Base-by-base conservation (phyloP, 2,329 filamentous ascomycete genomes). In the Fusarium tricinctum region DNA sequence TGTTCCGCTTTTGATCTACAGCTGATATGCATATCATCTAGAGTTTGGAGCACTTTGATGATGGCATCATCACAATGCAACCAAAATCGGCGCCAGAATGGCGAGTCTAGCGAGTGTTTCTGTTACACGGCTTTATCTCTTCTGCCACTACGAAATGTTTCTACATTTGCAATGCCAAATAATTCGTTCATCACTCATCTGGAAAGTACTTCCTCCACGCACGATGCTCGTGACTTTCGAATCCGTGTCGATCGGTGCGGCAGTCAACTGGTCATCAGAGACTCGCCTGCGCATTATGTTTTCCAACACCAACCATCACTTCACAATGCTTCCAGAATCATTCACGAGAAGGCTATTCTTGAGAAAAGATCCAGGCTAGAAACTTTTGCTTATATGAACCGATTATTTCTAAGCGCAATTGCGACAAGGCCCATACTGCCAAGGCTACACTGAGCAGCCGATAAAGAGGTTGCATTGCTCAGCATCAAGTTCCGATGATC, bases 1-100 rank as follows among this genome's bases (percentile, higher is more conserved):
- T 48, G 45, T 53, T 69, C 60, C 61, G 47, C 30, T 69, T 62
- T 56, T 54, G 60, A 69, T 66, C 65, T 54, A 32, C 46, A 58
- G 22, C 19, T 58, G 51, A 43, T 30, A 38, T 65, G 61, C 59
- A 52, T 30, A 47, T 52, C 46, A 64, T 58, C 51, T 40, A 19
- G 33, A 55, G 42, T 54, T 33, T 60, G 33, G 22, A 20, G 35
- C 32, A 38, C 10, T 20, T 23, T 49, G 22, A 6, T 17, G 38
- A 58, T 64, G 52, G 19, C 59, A 64, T 59, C 52, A 52, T 58
- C 30, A 35, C 15, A 33, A 19, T 23, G 38, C 20, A 44, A n/a
- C 28, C 43, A 49, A 56, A 32, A 20, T 30, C 20, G 20, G 26
- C n/a, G 32, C 26, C 28, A 44, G 10, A 15, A 44, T 48, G 30